phyloP scores from a whole-genome alignment of 1,284 basidiomycete species.

The Apiotrichum gamsii region DNA sequence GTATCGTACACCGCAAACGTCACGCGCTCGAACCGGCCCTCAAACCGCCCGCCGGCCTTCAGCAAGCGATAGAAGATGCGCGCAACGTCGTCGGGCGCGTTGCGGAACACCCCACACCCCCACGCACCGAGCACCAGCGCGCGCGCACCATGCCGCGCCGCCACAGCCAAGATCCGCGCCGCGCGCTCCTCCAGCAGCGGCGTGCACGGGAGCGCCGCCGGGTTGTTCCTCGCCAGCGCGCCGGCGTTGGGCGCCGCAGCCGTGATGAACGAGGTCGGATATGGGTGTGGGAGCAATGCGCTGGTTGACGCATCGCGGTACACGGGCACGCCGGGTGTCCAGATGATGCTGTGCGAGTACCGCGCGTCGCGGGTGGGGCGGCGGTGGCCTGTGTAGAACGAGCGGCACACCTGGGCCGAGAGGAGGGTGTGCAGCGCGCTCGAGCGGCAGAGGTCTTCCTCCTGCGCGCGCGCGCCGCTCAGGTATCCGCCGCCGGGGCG shows the following conservation, averaged over 20 bases:
- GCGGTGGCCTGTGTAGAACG: slow-evolving; percentile 8
- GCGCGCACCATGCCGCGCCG: slow-evolving; percentile 1
- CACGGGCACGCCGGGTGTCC: slow-evolving; percentile 10
- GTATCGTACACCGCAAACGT: slow-evolving; percentile 13
- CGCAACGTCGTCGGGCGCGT: slow-evolving; percentile 7
- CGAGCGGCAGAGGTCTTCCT: slow-evolving; percentile 16
- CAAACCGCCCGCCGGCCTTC: background rate
- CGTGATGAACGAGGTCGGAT: slow-evolving; percentile 7
- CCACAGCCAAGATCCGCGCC: slow-evolving; percentile 11
- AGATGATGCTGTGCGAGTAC: slow-evolving; percentile 17
- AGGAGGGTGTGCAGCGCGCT: slow-evolving; percentile 14
- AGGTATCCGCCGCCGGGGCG: slow-evolving; percentile 18
- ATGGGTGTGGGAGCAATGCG: slow-evolving; percentile 2
- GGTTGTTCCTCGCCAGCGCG: slow-evolving; percentile 1
- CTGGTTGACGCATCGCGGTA: slow-evolving; percentile 4
- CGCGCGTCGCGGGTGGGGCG: slow-evolving; percentile 2
- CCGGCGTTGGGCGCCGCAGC: slow-evolving; percentile 12
- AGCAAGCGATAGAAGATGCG: slow-evolving; percentile 5
- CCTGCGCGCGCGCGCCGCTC: slow-evolving; percentile 13
- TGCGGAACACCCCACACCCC: slow-evolving; percentile 18
- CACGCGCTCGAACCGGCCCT: slow-evolving; percentile 6
- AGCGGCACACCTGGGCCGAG: background rate
- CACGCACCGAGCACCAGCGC: slow-evolving; percentile 16
- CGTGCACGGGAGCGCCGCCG: background rate
- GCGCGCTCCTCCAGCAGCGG: slow-evolving; percentile 7